Evolutionary conservation across 257 asterid species (phyloP).

Genomic region (Mentha longifolia): DNA sequence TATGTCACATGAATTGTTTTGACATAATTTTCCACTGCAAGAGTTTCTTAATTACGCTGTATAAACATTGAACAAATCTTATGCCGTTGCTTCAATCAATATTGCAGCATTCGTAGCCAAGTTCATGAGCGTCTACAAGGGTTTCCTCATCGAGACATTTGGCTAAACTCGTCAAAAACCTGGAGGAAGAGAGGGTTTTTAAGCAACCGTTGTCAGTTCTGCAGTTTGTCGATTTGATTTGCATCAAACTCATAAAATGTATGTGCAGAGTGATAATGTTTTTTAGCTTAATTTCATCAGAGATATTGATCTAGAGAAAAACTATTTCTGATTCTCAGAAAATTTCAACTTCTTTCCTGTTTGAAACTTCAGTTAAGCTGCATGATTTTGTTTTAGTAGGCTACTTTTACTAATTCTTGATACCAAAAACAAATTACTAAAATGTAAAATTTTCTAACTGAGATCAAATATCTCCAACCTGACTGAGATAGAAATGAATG

Average conservation of each 20-base stretch:
- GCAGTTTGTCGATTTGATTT: conserved; percentile 10
- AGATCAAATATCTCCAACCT: conserved; percentile 3
- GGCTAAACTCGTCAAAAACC: conserved; percentile 48
- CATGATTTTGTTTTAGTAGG: background rate
- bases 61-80: background rate
- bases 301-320: background rate
- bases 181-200: background rate
- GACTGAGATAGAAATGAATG: background rate
- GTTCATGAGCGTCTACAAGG: conserved; percentile 96
- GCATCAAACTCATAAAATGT: background rate
- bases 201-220: background rate
- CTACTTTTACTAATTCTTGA: background rate
- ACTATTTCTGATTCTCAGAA: conserved; percentile 2
- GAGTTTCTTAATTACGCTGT: background rate
- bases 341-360: background rate
- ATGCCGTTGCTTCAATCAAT: conserved; percentile 29
- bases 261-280: conserved; percentile 24
- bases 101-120: conserved; percentile 96
- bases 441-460: background rate
- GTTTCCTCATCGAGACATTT: conserved; percentile 88
- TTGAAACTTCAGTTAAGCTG: background rate
- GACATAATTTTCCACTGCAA: no score
- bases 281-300: conserved; percentile 21
- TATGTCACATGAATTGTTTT: conserved; percentile 31
- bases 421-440: background rate